Base-by-base conservation (phyloP, 108 stramenopile genomes). In the Nitzschia sp. region DNA sequence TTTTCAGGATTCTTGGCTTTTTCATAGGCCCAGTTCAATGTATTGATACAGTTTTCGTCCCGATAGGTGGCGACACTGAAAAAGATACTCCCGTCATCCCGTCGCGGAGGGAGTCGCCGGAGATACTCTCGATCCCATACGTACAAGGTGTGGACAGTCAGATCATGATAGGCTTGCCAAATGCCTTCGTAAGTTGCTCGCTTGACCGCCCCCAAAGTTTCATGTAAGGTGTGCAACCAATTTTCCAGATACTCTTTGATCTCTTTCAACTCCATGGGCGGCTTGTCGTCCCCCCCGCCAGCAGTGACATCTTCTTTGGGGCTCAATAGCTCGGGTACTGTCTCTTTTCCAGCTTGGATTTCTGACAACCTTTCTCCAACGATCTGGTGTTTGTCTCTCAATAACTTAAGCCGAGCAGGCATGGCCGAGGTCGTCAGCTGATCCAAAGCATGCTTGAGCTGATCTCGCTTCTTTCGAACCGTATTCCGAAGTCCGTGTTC, bases 21-120 rank as follows among this genome's bases (percentile, higher is more conserved):
- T 19, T 53, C 71, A 76, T 85, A 98, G 45, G 93, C 93, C 35
- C 84, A 75, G 15, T 85, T 80, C 23, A 98, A 47, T 8, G 97
- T 97, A 33, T 88, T 86, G 28, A 91, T 77, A 72, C 98, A 98
- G 68, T 88, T 89, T 62, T 95, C 92, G 74, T 98, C 97, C 13
- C 97, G 82, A 79, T 96, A 97, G 58, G 80, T 95, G n/a, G 94
- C 95, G 8, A 98, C 57, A 59, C 87, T 87, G 33, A 98, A 58
- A 74, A 93, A 98, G 27, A 97, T 83, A 55, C 71, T 78, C 2
- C 77, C 89, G 65, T 95, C 93, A 35, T 89, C 76, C 53, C 88
- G 75, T 33, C 92, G 81, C 0, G 67, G 63, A 11, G 89, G 92
- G 88, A 91, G 88, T 9, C 92, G 68, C n/a, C 61, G 52, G 48